Evolutionary conservation across 2,329 filamentous ascomycete species (phyloP), one percentile per base, ranked within the genome.

Genomic region (Epicoccum nigrum): DNA sequence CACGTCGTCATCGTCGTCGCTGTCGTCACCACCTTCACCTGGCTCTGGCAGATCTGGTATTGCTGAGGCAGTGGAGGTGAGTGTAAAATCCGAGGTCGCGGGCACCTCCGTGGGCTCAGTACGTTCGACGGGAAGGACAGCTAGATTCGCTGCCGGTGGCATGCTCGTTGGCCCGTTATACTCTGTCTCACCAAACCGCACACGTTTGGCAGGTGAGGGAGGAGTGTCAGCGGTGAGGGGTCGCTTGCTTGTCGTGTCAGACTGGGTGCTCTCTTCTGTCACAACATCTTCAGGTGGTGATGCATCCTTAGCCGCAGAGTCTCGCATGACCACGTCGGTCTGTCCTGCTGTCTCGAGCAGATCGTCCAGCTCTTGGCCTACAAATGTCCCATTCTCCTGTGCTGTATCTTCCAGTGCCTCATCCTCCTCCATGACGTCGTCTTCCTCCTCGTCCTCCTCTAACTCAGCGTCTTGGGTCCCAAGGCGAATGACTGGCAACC

Each of bases 331-430:
- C 2, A 46, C 46, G 8, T 58, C 55, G 2, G 50, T 35, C 13
- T 55, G 55, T 9, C 45, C 53, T 7, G 58, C 60, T 4, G 62
- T 58, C 21, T 64, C 52, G 23, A 70, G 20, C 6, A 67, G 30
- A 2, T 55, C 39, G 15, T 70, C 65, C 8, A 68, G 48, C 30
- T 71, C 65, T 44, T 69, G 51, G 17, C 65, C 65, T 25, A 65
- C 9, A 79, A 76, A 53, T 60, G 81, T 54, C 83, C 84, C 52
- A 59, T 87, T n/a, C 86, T 83, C 60, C 82, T 85, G 20, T 7
- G 34, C 55, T 5, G 54, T 47, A 8, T 54, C 49, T 11, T 54
- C 52, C 1, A 58, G 49, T 9, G 58, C 54, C 7, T 56, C 50
- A 30, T 62, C 57, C 15, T 60, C 60, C 3, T 56, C 54, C 25